Evolutionary conservation across 2,329 filamentous ascomycete genomes (phyloP).

Genomic region (Fusarium burgessii): DNA sequence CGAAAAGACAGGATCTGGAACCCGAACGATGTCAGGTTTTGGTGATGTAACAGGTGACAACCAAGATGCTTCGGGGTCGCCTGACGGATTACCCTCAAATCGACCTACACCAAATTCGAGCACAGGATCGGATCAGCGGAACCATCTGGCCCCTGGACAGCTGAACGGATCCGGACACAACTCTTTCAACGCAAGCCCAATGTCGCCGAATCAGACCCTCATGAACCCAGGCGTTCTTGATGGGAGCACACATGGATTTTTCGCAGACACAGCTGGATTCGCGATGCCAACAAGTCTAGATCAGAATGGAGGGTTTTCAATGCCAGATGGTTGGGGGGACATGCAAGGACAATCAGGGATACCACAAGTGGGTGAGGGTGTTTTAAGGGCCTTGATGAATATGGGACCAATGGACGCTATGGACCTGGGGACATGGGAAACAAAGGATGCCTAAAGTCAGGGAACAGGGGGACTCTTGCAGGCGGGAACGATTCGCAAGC

Average conservation of each 20-base stretch:
- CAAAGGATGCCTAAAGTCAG: constrained; percentile 46
- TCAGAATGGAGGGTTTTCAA: constrained; percentile 53
- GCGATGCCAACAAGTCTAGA: constrained; percentile 44
- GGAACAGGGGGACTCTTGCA: constrained; percentile 3
- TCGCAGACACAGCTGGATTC: constrained; percentile 55
- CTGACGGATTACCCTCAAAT: constrained; percentile 63
- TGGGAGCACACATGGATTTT: constrained; percentile 54
- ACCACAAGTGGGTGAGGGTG: constrained; percentile 68
- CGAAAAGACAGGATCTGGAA: constrained; percentile 49
- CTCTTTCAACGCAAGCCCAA: constrained; percentile 66
- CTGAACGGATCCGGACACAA: constrained; percentile 55
- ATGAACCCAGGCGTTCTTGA: constrained; percentile 54
- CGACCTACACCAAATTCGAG: constrained; percentile 72
- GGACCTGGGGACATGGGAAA: constrained; percentile 65
- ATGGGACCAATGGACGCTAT: constrained; percentile 72
- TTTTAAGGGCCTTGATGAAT: constrained; percentile 68
- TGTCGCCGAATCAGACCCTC: constrained; percentile 58
- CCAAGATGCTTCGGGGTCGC: constrained; percentile 62
- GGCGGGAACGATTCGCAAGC: not conserved
- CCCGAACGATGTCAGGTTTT: constrained; percentile 52
- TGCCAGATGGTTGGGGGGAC: constrained; percentile 60
- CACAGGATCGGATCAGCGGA: constrained; percentile 49
- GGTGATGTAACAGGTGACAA: constrained; percentile 59
- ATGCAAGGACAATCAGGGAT: constrained; percentile 59
- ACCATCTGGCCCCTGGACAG: constrained; percentile 47